phyloP scores from a whole-genome alignment of 208 protist species.

The Acanthamoeba rhysodes region DNA sequence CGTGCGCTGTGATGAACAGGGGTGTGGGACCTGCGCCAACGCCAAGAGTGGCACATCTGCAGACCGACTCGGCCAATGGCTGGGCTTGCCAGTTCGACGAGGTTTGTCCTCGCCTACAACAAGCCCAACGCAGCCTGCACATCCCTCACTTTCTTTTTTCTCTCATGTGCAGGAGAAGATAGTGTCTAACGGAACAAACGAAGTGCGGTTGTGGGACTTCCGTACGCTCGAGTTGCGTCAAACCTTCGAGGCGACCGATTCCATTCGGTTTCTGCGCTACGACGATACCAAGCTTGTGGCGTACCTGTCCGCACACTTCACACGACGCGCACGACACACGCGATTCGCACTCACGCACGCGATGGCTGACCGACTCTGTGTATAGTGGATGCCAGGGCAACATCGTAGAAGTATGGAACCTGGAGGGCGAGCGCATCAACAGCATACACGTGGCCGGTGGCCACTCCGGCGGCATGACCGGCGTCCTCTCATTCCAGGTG shows the following conservation, averaged over 20 bases:
- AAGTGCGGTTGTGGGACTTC: background rate
- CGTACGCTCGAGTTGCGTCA: background rate
- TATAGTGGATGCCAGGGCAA: background rate
- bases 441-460: background rate
- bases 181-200: background rate
- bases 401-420: background rate
- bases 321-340: background rate
- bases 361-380: too few species aligned
- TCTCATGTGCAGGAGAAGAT: constrained; percentile 17
- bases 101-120: background rate
- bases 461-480: constrained; percentile 1
- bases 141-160: too few species aligned
- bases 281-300: background rate
- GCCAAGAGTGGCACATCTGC: background rate
- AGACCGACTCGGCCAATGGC: background rate
- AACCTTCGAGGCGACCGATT: background rate
- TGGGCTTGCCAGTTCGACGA: constrained; percentile 31
- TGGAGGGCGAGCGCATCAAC: background rate
- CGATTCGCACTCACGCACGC: too few species aligned
- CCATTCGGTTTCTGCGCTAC: constrained; percentile 16
- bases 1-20: background rate
- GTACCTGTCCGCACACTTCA: background rate
- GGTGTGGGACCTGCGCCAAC: background rate
- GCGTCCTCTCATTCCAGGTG: background rate
- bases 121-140: background rate